Base-by-base conservation (phyloP, 2,329 filamentous ascomycete genomes). In the Venturiaceae sp. region DNA sequence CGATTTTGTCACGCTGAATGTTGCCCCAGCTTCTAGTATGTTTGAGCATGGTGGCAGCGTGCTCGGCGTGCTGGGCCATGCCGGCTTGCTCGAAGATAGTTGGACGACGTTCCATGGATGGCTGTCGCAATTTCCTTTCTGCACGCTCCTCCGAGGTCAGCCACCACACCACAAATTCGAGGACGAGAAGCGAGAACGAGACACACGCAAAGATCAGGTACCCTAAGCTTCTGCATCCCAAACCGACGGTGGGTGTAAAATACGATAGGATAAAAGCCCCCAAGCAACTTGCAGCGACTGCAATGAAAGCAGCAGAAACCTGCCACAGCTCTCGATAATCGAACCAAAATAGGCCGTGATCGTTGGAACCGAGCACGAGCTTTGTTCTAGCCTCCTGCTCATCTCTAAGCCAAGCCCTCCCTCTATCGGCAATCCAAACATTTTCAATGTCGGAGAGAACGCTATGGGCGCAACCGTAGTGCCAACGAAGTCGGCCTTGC, bases 361-460 rank as follows among this genome's bases (percentile, higher is more conserved):
- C 46, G 19, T 39, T 47, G 16, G 37, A 44, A n/a, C 56, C 59
- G 5, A 60, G 46, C 2, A 60, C 59, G 3, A 60, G 28, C 16
- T 59, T 60, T 1, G 41, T 53, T 30, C 59, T 39, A 28, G 59
- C 59, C 14, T 47, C 44, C 5, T 2, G 9, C 26, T 60, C 59
- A 34, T 60, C 32, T 30, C 50, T n/a, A 8, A 58, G 46, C 59
- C 59, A 60, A 14, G 47, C 53, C 19, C 59, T 58, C 14, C 59
- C 59, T 19, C 32, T 33, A 28, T 60, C 56, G 5, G 59, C 59
- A 21, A 60, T 58, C 32, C 30, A 60, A 19, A 33, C 13, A n/a
- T 60, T 60, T 23, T 60, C 59, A 14, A 60, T 58, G 32, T 60
- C 59, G 5, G 34, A 37, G 7, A 60, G 56, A 41, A 60, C 60